Percentiles rank a stretch among this genome's conserved stretches.
phyloP scores from a whole-genome alignment of 805 yeast genomes.

The Zygotorulaspora chibaensis region DNA sequence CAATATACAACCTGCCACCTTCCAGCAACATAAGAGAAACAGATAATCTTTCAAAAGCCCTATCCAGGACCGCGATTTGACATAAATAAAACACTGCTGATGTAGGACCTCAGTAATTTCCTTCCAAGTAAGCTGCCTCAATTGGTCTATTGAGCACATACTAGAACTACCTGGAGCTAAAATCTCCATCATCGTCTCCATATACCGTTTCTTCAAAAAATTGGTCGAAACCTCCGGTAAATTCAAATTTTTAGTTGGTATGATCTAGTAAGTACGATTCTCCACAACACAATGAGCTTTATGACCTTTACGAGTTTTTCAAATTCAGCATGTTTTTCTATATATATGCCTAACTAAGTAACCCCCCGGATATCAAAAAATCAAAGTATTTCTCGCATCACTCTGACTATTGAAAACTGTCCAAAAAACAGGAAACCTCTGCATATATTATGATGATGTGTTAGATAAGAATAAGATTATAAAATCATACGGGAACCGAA shows the following conservation, averaged over 20 bases:
- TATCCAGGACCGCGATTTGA: slow-evolving; percentile 8
- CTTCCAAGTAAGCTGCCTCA: neutral
- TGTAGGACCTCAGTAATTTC: neutral
- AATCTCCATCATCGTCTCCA: neutral
- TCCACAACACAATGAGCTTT: no score
- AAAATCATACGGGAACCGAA: neutral
- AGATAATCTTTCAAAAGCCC: slow-evolving; percentile 25
- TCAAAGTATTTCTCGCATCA: no score
- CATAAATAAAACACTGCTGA: neutral
- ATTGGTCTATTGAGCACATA: neutral
- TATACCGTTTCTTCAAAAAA: neutral
- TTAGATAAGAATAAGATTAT: neutral
- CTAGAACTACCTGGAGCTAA: neutral
- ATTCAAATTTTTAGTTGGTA: no score
- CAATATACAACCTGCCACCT: slow-evolving; percentile 7
- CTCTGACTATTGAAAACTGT: no score
- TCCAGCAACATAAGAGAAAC: slow-evolving; percentile 17
- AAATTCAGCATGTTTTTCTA: no score
- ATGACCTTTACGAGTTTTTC: no score
- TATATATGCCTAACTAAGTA: no score
- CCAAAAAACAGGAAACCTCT: no score
- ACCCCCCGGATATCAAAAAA: no score
- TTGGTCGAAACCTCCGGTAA: no score
- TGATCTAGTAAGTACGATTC: no score
- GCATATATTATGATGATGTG: no score